Evolutionary conservation across 106 monocot genomes (phyloP).

Genomic region (Alisma plantagoaquatica): DNA sequence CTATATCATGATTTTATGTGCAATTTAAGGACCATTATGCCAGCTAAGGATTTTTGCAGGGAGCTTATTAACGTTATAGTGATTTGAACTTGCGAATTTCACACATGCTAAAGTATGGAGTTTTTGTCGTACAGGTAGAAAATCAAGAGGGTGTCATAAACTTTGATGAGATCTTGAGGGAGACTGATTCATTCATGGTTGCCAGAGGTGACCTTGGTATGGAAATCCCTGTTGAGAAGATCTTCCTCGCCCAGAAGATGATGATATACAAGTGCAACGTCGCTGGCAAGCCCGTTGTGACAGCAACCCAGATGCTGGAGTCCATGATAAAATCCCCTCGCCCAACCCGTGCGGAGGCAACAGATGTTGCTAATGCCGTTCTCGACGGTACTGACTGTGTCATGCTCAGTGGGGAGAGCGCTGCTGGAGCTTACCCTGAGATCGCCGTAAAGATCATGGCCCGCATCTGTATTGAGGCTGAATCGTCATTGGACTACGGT

Average conservation of each 20-base stretch:
- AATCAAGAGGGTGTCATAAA: conserved; percentile 62
- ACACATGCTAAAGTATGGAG: background rate
- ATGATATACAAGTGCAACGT: conserved; percentile 72
- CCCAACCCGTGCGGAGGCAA: conserved; percentile 63
- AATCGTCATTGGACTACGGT: conserved; percentile 35
- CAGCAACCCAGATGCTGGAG: conserved; percentile 67
- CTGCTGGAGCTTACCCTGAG: conserved; percentile 70
- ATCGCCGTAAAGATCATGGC: conserved; percentile 72
- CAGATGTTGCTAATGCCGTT: conserved; percentile 63
- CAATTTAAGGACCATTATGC: too few relatives aligned
- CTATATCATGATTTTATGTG: too few relatives aligned
- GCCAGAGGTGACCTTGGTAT: conserved; percentile 74
- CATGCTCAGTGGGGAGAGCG: conserved; percentile 70
- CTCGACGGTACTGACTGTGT: conserved; percentile 65
- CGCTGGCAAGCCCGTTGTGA: conserved; percentile 50
- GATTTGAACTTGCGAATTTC: background rate
- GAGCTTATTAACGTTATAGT: too few relatives aligned
- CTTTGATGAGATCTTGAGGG: conserved; percentile 56
- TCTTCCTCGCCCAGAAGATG: conserved; percentile 65
- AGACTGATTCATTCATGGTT: conserved; percentile 78
- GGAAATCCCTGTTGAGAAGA: conserved; percentile 86
- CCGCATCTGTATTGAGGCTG: conserved; percentile 55
- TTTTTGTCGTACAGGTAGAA: conserved; percentile 31
- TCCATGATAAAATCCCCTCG: conserved; percentile 72
- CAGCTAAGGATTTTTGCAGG: too few relatives aligned